These are phyloP conservation scores for Naganishia kalamii DNA, from an alignment of 768 basidiomycete genomes.

Conservation along the genomic window DNA sequence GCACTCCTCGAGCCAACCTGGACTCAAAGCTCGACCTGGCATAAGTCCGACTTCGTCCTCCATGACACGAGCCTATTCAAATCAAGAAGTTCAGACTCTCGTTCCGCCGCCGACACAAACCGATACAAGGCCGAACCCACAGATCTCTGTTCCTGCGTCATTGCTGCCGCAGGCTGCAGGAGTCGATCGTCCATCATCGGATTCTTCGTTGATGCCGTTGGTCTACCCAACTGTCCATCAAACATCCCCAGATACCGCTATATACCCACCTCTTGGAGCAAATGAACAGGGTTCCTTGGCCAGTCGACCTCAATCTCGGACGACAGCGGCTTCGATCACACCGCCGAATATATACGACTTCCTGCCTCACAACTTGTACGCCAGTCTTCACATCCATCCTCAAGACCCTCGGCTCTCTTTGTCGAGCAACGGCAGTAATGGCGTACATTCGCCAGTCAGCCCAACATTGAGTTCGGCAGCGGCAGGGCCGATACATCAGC, in stretches of 20 bases:
- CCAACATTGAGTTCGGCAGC: background rate
- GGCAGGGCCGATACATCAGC: background rate
- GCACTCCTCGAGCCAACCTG: background rate
- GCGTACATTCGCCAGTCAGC: background rate
- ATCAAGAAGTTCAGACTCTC: background rate
- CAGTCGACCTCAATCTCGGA: slow-evolving; percentile 1
- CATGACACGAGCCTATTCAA: background rate
- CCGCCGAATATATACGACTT: slow-evolving; percentile 3
- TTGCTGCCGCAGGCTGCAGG: background rate
- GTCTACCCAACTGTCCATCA: background rate
- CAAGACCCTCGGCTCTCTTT: background rate
- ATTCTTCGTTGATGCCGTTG: background rate
- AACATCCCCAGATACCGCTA: background rate
- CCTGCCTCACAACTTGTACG: slow-evolving; percentile 5
- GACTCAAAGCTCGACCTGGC: background rate
- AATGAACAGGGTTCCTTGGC: background rate
- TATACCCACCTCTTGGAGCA: background rate
- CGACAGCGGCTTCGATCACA: background rate
- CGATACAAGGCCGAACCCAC: background rate
- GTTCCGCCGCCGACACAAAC: background rate
- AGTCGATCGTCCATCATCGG: background rate
- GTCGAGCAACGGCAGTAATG: background rate
- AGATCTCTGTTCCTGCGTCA: background rate
- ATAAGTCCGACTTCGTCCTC: background rate
- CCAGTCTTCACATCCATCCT: background rate